Percentiles rank a stretch among this genome's conserved stretches.
Conservation (phyloP, 306 rosid species). For the Vicia faba region DNA sequence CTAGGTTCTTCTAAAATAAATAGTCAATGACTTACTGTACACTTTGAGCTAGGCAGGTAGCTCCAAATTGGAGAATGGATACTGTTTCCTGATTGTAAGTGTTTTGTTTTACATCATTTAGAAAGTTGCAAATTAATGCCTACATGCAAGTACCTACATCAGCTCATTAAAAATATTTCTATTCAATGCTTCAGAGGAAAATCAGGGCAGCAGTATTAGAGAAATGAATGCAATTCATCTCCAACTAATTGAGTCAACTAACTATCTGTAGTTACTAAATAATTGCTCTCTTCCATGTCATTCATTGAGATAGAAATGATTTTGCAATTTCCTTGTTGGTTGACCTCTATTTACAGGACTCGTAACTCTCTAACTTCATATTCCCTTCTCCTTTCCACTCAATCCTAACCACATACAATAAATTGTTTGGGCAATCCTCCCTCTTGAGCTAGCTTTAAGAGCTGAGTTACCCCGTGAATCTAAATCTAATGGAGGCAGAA, state of each 20-base stretch:
- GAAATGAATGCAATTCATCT: constrained; percentile 1
- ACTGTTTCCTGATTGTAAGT: constrained; percentile 3
- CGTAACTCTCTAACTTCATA: no score
- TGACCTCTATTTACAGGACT: no score
- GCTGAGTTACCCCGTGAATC: background rate
- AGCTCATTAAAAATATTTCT: constrained; percentile 9
- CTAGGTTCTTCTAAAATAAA: constrained; percentile 13
- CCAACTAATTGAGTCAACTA: background rate
- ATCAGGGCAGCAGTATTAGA: background rate
- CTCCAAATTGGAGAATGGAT: constrained; percentile 6
- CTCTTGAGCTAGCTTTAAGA: background rate
- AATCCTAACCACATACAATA: background rate
- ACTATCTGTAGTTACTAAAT: background rate
- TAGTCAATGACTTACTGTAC: background rate
- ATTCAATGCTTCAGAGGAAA: constrained; percentile 2
- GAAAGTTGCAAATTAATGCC: constrained; percentile 26
- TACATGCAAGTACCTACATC: constrained; percentile 17
- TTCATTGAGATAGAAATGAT: no score
- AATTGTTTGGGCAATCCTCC: background rate
- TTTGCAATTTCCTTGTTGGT: no score
- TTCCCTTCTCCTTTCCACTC: background rate
- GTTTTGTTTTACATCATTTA: background rate
- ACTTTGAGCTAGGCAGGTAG: constrained; percentile 10
- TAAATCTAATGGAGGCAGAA: constrained; percentile 8
- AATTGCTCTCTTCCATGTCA: background rate